A percentile compares a stretch with the other conserved stretches of the same genome.
Conservation (phyloP, 2,329 filamentous ascomycete genomes). For the Colletotrichum brevisporum region DNA sequence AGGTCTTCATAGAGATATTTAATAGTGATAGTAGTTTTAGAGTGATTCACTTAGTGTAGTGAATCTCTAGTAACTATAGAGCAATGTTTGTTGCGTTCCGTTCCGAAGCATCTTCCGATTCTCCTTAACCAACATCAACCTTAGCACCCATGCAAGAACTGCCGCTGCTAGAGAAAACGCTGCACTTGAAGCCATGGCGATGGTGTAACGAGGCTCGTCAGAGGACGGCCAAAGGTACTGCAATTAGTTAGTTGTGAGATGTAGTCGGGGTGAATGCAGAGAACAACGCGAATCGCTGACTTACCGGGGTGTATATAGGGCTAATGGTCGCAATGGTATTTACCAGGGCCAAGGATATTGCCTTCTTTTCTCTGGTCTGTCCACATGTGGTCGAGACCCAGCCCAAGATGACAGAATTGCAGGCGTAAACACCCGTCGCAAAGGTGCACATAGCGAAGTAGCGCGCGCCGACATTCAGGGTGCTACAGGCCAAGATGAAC, state of each 20-base stretch:
- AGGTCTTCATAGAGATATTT: no score
- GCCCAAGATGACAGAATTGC: constrained; percentile 59
- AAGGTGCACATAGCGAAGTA: constrained; percentile 54
- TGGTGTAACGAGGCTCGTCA: constrained; percentile 36
- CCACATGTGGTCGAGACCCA: constrained; percentile 58
- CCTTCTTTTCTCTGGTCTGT: constrained; percentile 60
- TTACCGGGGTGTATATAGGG: constrained; percentile 39
- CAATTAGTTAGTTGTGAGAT: no score
- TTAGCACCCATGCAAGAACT: constrained; percentile 40
- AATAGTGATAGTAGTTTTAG: no score
- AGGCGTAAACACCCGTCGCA: constrained; percentile 52
- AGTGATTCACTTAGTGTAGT: neutral
- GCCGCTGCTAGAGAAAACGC: constrained; percentile 44
- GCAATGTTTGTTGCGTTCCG: neutral
- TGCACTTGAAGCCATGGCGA: constrained; percentile 41
- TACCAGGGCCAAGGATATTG: constrained; percentile 50
- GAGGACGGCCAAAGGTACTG: constrained; percentile 28
- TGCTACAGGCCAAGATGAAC: constrained; percentile 51
- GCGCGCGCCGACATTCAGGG: constrained; percentile 48
- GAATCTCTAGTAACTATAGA: constrained; percentile 2
- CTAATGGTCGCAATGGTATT: constrained; percentile 41
- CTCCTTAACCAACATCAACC: constrained; percentile 40
- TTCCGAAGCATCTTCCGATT: constrained; percentile 37
- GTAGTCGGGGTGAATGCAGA: no score
- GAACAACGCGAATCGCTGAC: no score